Evolutionary conservation across 306 rosid genomes (phyloP).

Genomic region (Quercus ilex): DNA sequence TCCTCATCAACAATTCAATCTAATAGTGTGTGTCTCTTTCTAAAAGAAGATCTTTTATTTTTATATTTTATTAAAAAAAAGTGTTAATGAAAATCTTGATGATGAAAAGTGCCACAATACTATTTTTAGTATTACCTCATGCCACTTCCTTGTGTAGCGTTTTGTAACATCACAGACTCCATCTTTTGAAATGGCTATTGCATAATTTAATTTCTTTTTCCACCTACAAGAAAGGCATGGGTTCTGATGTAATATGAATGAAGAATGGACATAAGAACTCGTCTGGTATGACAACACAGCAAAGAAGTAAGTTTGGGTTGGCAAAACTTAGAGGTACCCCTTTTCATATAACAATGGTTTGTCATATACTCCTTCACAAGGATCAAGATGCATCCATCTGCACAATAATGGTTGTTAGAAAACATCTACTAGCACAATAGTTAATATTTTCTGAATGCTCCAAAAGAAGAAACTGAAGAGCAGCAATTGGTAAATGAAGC

Average conservation of each 20-base stretch:
- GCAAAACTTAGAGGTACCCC: conserved; percentile 50
- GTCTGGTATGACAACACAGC: conserved; percentile 18
- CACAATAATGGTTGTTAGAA: conserved; percentile 33
- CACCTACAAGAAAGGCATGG: conserved; percentile 49
- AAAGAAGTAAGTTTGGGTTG: conserved; percentile 9
- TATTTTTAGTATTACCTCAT: conserved; percentile 49
- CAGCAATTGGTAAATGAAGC: conserved; percentile 11
- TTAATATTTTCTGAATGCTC: not conserved
- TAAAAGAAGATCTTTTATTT: not conserved
- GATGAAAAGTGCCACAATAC: not conserved
- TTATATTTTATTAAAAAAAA: not conserved
- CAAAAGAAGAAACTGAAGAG: conserved; percentile 1
- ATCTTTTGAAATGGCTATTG: conserved; percentile 68
- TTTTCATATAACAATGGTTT: conserved; percentile 86
- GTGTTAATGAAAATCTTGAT: not conserved
- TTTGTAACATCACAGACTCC: conserved; percentile 87
- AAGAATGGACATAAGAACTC: conserved; percentile 2
- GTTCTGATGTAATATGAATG: not conserved
- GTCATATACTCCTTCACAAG: conserved; percentile 85
- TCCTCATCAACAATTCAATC: conserved; percentile 6
- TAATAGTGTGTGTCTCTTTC: not conserved
- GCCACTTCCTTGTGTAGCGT: conserved; percentile 93
- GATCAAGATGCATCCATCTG: conserved; percentile 99
- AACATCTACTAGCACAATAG: conserved; percentile 2
- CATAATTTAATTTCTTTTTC: conserved; percentile 76